Percentiles rank a stretch among this genome's conserved stretches.
Conservation (phyloP, 2,329 filamentous ascomycete species). For the Trichoderma sp. region DNA sequence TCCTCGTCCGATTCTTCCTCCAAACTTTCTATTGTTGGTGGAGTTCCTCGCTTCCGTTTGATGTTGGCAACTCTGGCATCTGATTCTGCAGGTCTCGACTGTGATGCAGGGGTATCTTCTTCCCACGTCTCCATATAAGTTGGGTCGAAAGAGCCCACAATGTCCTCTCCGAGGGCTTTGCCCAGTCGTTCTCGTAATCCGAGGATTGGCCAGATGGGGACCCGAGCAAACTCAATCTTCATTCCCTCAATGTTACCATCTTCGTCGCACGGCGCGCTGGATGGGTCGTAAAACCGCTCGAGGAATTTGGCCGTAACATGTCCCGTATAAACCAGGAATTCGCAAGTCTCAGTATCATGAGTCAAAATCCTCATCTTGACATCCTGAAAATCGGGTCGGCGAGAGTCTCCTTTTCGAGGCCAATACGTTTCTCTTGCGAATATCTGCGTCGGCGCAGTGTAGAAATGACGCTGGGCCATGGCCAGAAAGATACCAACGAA, state of each 20-base stretch:
- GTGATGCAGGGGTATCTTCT: conserved; percentile 25
- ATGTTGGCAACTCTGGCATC: conserved; percentile 9
- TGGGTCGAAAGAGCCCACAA: conserved; percentile 45
- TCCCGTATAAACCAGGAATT: conserved; percentile 55
- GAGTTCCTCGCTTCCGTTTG: conserved; percentile 38
- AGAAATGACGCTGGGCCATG: conserved; percentile 57
- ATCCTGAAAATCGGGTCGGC: conserved; percentile 42
- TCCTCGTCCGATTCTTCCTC: conserved; percentile 40
- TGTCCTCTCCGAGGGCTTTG: conserved; percentile 50
- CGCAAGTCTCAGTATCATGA: conserved; percentile 46
- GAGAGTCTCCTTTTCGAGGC: conserved; percentile 24
- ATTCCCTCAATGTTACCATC: conserved; percentile 36
- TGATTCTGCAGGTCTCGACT: conserved; percentile 29
- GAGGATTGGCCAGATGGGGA: conserved; percentile 54
- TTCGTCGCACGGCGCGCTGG: conserved; percentile 36
- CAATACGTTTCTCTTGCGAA: conserved; percentile 30
- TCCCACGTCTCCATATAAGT: conserved; percentile 48
- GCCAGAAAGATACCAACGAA: conserved; percentile 53
- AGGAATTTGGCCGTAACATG: conserved; percentile 49
- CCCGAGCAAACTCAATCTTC: conserved; percentile 46
- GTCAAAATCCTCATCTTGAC: conserved; percentile 51
- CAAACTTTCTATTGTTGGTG: conserved; percentile 41
- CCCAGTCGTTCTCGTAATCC: conserved; percentile 56
- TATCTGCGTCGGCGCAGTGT: conserved; percentile 31
- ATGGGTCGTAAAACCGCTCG: conserved; percentile 49